phyloP scores from a whole-genome alignment of 2,329 filamentous ascomycete species.

The Aspergillus latus region DNA sequence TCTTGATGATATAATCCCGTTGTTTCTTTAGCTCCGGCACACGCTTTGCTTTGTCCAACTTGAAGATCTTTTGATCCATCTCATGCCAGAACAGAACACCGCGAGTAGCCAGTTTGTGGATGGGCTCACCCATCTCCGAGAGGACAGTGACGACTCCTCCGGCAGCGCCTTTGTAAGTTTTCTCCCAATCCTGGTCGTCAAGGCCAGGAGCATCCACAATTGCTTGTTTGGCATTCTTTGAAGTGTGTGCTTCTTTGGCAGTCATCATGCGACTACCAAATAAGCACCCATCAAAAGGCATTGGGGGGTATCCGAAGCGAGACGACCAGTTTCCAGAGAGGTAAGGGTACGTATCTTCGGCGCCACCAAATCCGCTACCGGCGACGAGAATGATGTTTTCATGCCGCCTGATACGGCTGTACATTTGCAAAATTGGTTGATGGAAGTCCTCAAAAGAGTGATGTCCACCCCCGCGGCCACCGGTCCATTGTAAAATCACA shows the following conservation, averaged over 20 bases:
- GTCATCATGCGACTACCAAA: slow-evolving; percentile 95
- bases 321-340: slow-evolving; percentile 85
- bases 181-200: slow-evolving; percentile 81
- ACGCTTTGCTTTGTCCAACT: slow-evolving; percentile 90
- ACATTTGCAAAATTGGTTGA: slow-evolving; percentile 86
- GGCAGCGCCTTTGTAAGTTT: slow-evolving; percentile 86
- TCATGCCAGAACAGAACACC: slow-evolving; percentile 97
- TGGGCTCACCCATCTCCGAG: slow-evolving; percentile 99
- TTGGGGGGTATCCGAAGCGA: slow-evolving; percentile 81
- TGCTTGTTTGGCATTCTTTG: slow-evolving; percentile 81
- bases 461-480: slow-evolving; percentile 87
- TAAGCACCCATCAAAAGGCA: slow-evolving; percentile 89
- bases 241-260: slow-evolving; percentile 86
- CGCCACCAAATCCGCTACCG: slow-evolving; percentile 84
- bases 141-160: slow-evolving; percentile 95
- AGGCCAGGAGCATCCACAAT: slow-evolving; percentile 84
- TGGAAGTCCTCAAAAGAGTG: slow-evolving; percentile 96
- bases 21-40: slow-evolving; percentile 84
- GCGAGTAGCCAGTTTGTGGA: slow-evolving; percentile 96
- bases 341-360: slow-evolving; percentile 89
- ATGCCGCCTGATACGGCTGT: slow-evolving; percentile 78
- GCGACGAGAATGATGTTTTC: slow-evolving; percentile 85
- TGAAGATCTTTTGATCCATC: slow-evolving; percentile 99
- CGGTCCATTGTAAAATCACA: slow-evolving; percentile 88
- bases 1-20: slow-evolving; percentile 88